Conservation (phyloP, 2,329 filamentous ascomycete species). For the Fonsecaea nubica region DNA sequence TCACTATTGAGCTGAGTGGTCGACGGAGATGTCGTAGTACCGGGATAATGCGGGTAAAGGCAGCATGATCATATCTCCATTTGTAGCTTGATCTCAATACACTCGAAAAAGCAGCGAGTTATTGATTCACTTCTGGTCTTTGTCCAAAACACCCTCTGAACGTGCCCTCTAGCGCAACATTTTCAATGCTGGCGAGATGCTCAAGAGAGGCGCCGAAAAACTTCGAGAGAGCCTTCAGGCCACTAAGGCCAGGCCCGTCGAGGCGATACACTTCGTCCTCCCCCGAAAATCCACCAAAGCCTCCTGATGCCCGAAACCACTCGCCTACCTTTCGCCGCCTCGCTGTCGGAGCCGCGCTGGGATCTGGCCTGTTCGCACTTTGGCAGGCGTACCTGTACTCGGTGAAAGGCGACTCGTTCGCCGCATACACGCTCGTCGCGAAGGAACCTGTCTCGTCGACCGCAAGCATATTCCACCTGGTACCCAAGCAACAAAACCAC, state of each 20-base stretch:
- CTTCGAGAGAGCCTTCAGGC: constrained; percentile 14
- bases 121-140: not conserved
- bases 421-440: constrained; percentile 51
- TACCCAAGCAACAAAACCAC: constrained; percentile 41
- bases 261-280: constrained; percentile 20
- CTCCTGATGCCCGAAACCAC: constrained; percentile 17
- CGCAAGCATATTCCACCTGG: constrained; percentile 53
- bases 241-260: not conserved
- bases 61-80: too few relatives aligned
- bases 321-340: constrained; percentile 11
- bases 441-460: constrained; percentile 55
- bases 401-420: constrained; percentile 42
- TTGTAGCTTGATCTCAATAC: too few relatives aligned
- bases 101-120: not conserved
- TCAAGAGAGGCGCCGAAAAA: constrained; percentile 18
- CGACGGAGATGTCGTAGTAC: too few relatives aligned
- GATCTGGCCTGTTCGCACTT: constrained; percentile 7
- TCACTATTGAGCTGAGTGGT: too few relatives aligned
- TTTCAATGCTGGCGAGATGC: constrained; percentile 32
- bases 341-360: constrained; percentile 15
- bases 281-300: constrained; percentile 7
- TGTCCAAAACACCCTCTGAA: not conserved
- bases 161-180: not conserved
- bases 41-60: too few relatives aligned
- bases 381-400: constrained; percentile 16